Conservation (phyloP, 306 rosid genomes). For the Prunus padus region DNA sequence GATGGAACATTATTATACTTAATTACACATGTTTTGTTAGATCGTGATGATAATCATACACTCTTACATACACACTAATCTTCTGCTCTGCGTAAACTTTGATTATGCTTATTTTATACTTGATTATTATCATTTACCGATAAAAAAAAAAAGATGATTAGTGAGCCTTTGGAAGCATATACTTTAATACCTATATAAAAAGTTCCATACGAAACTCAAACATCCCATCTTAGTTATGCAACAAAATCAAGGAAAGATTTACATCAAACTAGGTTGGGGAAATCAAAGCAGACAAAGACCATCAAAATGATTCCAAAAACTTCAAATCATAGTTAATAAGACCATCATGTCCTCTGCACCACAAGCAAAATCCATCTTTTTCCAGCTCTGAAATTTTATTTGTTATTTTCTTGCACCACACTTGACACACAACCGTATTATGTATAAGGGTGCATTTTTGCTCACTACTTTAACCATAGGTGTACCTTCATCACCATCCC, state of each 20-base stretch:
- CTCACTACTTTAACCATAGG: too few species aligned
- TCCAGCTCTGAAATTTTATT: neutral
- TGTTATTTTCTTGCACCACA: neutral
- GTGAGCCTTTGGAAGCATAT: too few species aligned
- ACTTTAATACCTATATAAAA: too few species aligned
- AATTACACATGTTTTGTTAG: neutral
- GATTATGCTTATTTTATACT: neutral
- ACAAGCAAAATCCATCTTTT: neutral
- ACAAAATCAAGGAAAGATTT: constrained; percentile 45
- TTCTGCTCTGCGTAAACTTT: neutral
- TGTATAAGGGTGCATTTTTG: too few species aligned
- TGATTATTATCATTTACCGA: too few species aligned
- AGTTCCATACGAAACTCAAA: neutral
- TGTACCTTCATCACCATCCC: too few species aligned
- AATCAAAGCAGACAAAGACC: constrained; percentile 30
- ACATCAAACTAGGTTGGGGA: constrained; percentile 39
- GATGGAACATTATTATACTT: neutral
- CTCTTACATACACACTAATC: neutral
- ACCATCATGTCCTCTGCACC: neutral
- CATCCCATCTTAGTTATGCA: constrained; percentile 14
- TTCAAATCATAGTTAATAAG: constrained; percentile 9
- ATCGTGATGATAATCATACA: neutral
- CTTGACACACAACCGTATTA: neutral
- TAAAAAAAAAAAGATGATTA: too few species aligned
- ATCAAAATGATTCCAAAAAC: constrained; percentile 30